Base-by-base conservation (phyloP, 345 rosid genomes). In the Mallotus nudiflorus region DNA sequence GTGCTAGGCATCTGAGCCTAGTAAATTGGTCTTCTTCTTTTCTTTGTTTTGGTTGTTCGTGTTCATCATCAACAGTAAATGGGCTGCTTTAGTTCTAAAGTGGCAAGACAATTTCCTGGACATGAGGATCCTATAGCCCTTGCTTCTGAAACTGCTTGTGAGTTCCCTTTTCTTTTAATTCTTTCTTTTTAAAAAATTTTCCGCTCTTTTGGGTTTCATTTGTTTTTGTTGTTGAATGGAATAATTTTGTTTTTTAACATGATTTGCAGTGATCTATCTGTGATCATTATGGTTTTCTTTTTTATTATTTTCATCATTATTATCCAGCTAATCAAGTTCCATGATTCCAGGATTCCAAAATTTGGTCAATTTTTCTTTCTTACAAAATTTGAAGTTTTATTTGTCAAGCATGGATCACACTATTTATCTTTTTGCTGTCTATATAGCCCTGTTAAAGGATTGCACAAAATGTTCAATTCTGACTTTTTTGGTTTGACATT, bases 41-140 rank as follows among this genome's bases (percentile, higher is more conserved):
- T 59, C 42, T 42, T 58, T 39, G 42, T 39, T 39, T 39, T 4
- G 9, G 42, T 39, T 4, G 42, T 4, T 9, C 9, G 42, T 39
- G 9, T 4, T 54, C 66, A 66, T 75, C 57, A 42, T 4, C 4
- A 42, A 67, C 77, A 40, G 84, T 83, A 85, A 88, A 92, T 96
- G 99, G 98, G 99, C 90, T 96, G 99, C 79, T 89, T 92, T 82
- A 80, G 85, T 6, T 92, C 99, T 20, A 92, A 81, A 69, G 88
- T 72, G 65, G 78, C 83, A 59, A 89, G 79, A 78, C 87, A 88
- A 71, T 83, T 75, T 65, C 91, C 90, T 33, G 99, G 98, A 72
- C 89, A 89, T 40, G 96, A 90, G 82, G 91, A 92, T 80, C 99
- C 98, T 6, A 76, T 88, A 5, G 78, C 72, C 58, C 97, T 96